These are phyloP conservation scores for Kodamaea ohmeri DNA, from an alignment of 1,139 yeast species.

Conservation along the genomic window DNA sequence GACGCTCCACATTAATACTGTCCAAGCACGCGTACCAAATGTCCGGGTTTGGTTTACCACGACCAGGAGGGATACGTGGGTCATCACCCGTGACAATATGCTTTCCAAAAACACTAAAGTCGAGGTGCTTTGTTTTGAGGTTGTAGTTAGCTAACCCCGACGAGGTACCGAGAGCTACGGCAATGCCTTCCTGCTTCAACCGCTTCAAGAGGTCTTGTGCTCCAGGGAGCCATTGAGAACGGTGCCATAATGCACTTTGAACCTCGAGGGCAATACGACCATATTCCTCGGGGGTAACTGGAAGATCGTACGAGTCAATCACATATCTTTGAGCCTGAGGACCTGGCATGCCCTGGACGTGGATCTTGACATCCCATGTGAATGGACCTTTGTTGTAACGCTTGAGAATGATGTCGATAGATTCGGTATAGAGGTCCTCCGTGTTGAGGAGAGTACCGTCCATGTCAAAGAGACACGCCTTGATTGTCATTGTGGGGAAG, in stretches of 20 bases:
- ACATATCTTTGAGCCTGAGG: slow-evolving; percentile 58
- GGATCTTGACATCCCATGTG: slow-evolving; percentile 86
- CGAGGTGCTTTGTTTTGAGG: slow-evolving; percentile 67
- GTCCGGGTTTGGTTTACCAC: slow-evolving; percentile 92
- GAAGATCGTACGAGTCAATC: slow-evolving; percentile 65
- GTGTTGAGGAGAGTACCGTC: slow-evolving; percentile 91
- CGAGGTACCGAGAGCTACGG: slow-evolving; percentile 92
- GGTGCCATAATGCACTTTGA: slow-evolving; percentile 64
- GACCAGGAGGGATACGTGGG: slow-evolving; percentile 70
- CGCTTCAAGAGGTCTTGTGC: slow-evolving; percentile 64
- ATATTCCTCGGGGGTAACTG: slow-evolving; percentile 63
- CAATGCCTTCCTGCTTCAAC: slow-evolving; percentile 50
- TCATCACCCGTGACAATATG: slow-evolving; percentile 89
- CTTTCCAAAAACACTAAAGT: slow-evolving; percentile 57
- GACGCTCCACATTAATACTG: slow-evolving; percentile 54
- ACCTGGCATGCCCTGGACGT: slow-evolving; percentile 90
- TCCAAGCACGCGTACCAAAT: slow-evolving; percentile 83
- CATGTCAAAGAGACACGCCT: slow-evolving; percentile 95
- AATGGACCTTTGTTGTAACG: slow-evolving; percentile 72
- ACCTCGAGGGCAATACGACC: slow-evolving; percentile 47
- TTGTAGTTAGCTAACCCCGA: slow-evolving; percentile 60
- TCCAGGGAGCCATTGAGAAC: slow-evolving; percentile 74
- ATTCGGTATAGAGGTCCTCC: slow-evolving; percentile 84
- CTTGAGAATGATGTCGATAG: slow-evolving; percentile 62
- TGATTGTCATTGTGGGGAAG: slow-evolving; percentile 25